Evolutionary conservation across 371 early-diverging fungal genomes (phyloP), one percentile per base, ranked within the genome.

Genomic region (Zopfochytrium polystomum): DNA sequence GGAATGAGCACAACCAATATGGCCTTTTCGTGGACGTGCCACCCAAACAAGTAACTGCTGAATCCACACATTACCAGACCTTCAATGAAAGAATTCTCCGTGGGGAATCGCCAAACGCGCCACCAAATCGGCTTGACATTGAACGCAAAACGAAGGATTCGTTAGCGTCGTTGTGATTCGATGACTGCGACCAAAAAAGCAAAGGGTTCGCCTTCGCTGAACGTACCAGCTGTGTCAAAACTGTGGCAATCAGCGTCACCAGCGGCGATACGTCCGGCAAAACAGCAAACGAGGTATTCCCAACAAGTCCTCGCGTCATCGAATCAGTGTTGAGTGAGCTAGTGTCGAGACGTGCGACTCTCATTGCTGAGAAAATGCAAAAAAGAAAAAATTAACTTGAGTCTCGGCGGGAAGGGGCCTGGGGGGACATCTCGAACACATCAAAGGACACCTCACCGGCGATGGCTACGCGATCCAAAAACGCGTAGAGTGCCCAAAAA

Each of bases 21-120:
- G 0, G 98, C 98, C 74, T 97, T 97, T 66, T 97, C 98, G 67
- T 97, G 98, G 6, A 97, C 98, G 73, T 97, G 98, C 95, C 95
- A 97, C 22, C 96, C 96, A 73, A 95, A 95, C 65, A 92, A 65
- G 72, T 87, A 97, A 27, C 95, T 90, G 0, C 89, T 83, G 58
- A 89, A 92, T 0, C 87, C 92, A 62, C 91, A 92, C 23, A 92
- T 73, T 1, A 86, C 83, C 18, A 95, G 63, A 0, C 87, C 74
- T 20, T 85, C 73, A n/a, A 93, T 27, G 57, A 96, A 91, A n/a
- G 80, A 81, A 7, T 78, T 71, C 53, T 80, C 77, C 0, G 82
- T 85, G 2, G 92, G 91, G 15, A 77, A 68, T 30, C 75, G 60
- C 87, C 89, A 91, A 2, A 91, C 56, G 25, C 53, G 9, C 48